Base-by-base conservation (phyloP, 164 flowering plant species). In the Berberis thunbergii region DNA sequence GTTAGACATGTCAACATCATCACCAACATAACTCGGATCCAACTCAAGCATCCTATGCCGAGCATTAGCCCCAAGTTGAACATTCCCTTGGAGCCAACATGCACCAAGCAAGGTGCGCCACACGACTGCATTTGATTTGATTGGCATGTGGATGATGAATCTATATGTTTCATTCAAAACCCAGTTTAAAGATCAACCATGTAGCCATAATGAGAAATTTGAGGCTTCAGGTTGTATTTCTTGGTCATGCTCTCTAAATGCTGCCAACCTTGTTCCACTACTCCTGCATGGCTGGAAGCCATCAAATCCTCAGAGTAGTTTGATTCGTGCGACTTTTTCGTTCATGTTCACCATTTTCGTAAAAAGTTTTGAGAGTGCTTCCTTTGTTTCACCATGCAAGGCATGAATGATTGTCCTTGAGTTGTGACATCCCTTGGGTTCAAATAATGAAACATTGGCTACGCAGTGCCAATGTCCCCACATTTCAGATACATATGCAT, bases 401-500 rank as follows among this genome's bases (percentile, higher is more conserved):
- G 71, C 71, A 2, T 54, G 57, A 0, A 68, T 68, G 43, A 57
- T 45, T 12, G 71, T 68, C 13, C 57, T 26, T 26, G 62, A 49
- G 66, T 45, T 39, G 41, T 54, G 3, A 68, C 71, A 50, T 68
- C 62, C 42, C 66, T 49, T 6, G 41, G 41, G 45, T 26, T 62
- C 66, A 68, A 61, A 4, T 49, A 26, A 54, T 57, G 48, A 40
- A 68, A 68, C 2, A 56, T 64, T 42, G 61, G 43, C 9, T 8
- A 13, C 5, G 71, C 71, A 11, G 41, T 39, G 3, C 49, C 68
- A 3, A 64, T 41, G 38, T 59, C 64, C 48, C 92, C 95, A 71
- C 89, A 86, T 67, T 90, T 88, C 12, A 90, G 88, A 71, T 88
- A 88, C 97, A 88, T 90, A 73, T 90, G 79, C 86, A 79, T 86